Conservation (phyloP, 192 early-diverging fungal species). For the Piromyces sp. region DNA sequence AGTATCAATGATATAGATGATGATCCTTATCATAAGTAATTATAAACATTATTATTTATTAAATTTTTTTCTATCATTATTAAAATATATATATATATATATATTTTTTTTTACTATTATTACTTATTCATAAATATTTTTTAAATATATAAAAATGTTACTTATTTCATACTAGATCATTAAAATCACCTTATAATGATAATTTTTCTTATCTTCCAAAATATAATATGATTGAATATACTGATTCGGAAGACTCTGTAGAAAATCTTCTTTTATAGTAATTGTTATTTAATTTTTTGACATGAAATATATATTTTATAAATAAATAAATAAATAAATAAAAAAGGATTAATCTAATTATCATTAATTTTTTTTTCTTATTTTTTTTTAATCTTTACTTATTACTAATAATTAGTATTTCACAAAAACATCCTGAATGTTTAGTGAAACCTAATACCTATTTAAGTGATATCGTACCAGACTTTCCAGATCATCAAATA, state of each 20-base stretch:
- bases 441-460: neutral
- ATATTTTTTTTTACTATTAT: too few species aligned
- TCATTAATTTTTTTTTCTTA: too few species aligned
- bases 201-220: neutral
- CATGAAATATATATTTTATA: neutral
- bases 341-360: too few species aligned
- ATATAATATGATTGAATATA: neutral
- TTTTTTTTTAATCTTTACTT: too few species aligned
- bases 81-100: too few species aligned
- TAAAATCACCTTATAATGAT: neutral
- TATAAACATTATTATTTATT: neutral
- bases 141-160: too few species aligned
- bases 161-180: neutral
- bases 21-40: conserved; percentile 1
- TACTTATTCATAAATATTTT: too few species aligned
- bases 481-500: neutral
- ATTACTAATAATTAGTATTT: too few species aligned
- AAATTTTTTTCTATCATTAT: too few species aligned
- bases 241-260: neutral
- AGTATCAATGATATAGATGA: conserved; percentile 2
- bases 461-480: neutral
- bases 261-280: neutral
- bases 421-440: neutral
- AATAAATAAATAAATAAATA: too few species aligned
- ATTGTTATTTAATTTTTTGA: neutral